Base-by-base conservation (phyloP, 1,139 yeast species). In the Geotrichum fermentans region DNA sequence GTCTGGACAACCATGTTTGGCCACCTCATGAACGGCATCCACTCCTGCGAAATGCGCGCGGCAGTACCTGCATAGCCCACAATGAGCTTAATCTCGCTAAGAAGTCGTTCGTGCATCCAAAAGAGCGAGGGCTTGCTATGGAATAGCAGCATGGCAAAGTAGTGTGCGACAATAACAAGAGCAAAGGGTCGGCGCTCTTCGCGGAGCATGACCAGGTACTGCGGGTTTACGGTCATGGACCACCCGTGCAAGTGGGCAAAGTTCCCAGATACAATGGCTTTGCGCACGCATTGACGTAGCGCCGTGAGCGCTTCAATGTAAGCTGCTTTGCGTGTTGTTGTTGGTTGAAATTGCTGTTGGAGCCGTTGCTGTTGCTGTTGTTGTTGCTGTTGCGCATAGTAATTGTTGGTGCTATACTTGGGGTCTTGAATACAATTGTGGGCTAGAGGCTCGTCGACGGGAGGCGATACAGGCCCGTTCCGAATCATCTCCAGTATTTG, bases 91-190 rank as follows among this genome's bases (percentile, higher is more conserved):
- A 46, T 21, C 32, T 46, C 50, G 30, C 18, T 14, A 2, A 40
- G 3, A 20, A 46, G 7, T 17, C 50, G 30, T 2, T 46, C 50
- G 14, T 41, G 30, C 28, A 41, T n/a, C 50, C 50, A 46, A 20
- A 46, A 46, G 4, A 46, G 18, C 8, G 26, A 13, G 3, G 45
- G 43, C 16, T 41, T 39, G 22, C 41, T 17, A 7, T 21, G 18
- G 34, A 46, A 46, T 11, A 46, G 26, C 1, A 46, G 40, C 34
- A 36, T 28, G 13, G 40, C 50, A 7, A 46, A 20, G 32, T 24
- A 46, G 26, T 46, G 41, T 17, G 45, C 40, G 4, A 46, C 8
- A 17, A 46, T 22, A 11, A 46, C 44, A 11, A 46, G 37, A 2
- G 50, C 50, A 36, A 46, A 46, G 7, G 50, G 50, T 26, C 26